Conservation (phyloP, 257 asterid species). For the Rhazya stricta region DNA sequence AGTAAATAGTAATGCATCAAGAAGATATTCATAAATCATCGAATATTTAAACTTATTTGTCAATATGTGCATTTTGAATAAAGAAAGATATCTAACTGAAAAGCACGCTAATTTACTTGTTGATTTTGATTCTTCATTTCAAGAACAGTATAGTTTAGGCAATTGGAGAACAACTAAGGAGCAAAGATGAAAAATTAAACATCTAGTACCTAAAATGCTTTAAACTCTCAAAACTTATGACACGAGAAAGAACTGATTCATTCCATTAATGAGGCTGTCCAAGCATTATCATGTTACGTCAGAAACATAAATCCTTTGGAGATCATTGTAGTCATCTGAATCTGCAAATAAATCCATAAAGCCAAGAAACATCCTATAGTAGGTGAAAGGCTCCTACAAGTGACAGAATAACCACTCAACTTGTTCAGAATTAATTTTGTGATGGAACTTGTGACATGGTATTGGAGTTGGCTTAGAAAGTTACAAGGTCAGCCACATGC, state of each 20-base stretch:
- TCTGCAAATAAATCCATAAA: not conserved
- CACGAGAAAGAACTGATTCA: not conserved
- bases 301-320: not conserved
- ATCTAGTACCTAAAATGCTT: not conserved
- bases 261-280: not conserved
- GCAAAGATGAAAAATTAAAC: not conserved
- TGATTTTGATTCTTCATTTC: not conserved
- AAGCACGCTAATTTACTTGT: not conserved
- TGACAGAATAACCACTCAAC: not conserved
- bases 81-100: not conserved
- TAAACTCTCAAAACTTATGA: not conserved
- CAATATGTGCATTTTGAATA: not conserved
- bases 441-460: not conserved
- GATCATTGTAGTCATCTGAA: too few relatives aligned
- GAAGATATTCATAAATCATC: slow-evolving; percentile 1
- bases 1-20: slow-evolving; percentile 11
- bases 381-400: not conserved
- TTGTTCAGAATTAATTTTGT: not conserved
- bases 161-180: not conserved
- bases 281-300: not conserved
- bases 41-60: not conserved
- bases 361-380: not conserved
- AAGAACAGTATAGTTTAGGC: not conserved
- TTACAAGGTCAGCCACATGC: not conserved
- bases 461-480: not conserved